Evolutionary conservation across 2,329 filamentous ascomycete genomes (phyloP).

Genomic region (Colletotrichum lindemuthianum): DNA sequence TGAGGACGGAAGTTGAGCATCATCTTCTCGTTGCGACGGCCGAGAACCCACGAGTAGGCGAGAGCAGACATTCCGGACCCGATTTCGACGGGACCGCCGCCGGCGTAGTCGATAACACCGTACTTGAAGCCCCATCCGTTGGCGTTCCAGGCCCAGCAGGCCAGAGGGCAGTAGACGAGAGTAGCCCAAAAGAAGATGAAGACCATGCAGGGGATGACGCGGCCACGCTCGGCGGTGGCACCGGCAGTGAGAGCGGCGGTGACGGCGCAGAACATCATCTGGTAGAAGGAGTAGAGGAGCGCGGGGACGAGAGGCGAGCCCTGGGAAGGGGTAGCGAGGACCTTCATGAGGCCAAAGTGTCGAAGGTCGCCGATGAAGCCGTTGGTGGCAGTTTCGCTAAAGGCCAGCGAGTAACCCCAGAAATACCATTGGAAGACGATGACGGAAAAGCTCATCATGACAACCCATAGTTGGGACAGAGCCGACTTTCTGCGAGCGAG

Average conservation of each 20-base stretch:
- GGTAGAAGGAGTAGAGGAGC: conserved; percentile 91
- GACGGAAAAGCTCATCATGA: conserved; percentile 92
- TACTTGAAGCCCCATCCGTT: conserved; percentile 94
- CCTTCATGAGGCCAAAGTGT: conserved; percentile 89
- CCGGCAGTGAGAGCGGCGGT: conserved; percentile 93
- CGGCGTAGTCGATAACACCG: conserved; percentile 95
- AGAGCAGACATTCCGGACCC: conserved; percentile 91
- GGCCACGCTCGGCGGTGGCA: conserved; percentile 92
- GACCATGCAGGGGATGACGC: conserved; percentile 91
- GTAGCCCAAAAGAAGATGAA: conserved; percentile 98
- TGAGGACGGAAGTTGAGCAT: conserved; percentile 99
- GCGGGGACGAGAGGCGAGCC: conserved; percentile 90
- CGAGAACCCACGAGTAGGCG: conserved; percentile 95
- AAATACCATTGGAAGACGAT: conserved; percentile 99
- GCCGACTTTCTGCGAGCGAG: conserved; percentile 98
- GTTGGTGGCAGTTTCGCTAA: conserved; percentile 83
- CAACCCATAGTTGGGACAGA: conserved; percentile 95
- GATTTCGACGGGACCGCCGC: conserved; percentile 97
- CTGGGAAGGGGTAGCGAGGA: conserved; percentile 83
- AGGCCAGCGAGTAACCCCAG: conserved; percentile 97
- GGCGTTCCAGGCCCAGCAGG: conserved; percentile 95
- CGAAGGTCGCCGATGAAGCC: conserved; percentile 91
- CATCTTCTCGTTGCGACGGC: conserved; percentile 97
- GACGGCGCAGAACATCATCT: conserved; percentile 96
- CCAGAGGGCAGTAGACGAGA: conserved; percentile 94